Evolutionary conservation across 2,329 filamentous ascomycete species (phyloP).

Genomic region (Apiospora hydei): DNA sequence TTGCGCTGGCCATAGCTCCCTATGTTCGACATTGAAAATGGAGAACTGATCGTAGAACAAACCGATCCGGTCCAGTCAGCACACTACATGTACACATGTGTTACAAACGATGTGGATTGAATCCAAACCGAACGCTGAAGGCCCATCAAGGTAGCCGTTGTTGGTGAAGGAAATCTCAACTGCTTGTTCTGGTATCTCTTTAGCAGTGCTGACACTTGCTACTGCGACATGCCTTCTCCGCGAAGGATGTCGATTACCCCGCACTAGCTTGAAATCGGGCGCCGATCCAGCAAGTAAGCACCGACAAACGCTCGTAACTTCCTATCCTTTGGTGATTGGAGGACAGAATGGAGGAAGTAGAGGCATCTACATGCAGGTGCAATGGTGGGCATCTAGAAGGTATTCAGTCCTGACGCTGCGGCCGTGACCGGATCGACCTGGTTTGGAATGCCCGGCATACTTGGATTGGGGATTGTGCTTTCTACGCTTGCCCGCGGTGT

Average conservation of each 20-base stretch:
- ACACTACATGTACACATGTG: not conserved
- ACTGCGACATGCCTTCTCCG: not conserved
- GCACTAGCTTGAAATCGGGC: not conserved
- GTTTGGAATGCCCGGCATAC: too few species aligned
- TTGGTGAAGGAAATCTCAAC: not conserved
- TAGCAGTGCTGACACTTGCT: not conserved
- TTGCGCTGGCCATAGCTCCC: slow-evolving; percentile 1
- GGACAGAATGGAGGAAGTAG: not conserved
- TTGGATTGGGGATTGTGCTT: too few species aligned
- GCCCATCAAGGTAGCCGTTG: not conserved
- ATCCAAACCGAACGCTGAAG: not conserved
- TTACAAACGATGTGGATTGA: not conserved
- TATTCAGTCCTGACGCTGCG: too few species aligned
- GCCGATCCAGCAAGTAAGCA: not conserved
- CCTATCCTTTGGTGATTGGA: not conserved
- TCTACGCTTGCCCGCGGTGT: too few species aligned
- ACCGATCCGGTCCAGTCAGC: not conserved
- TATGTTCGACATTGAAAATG: not conserved
- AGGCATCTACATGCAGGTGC: not conserved
- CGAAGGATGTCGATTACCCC: not conserved
- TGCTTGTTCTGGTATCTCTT: not conserved
- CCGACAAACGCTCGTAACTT: not conserved
- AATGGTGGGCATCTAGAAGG: too few species aligned
- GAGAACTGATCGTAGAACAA: not conserved
- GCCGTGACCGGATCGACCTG: too few species aligned